phyloP scores from a whole-genome alignment of 1,284 basidiomycete species.

The Malassezia caprae region DNA sequence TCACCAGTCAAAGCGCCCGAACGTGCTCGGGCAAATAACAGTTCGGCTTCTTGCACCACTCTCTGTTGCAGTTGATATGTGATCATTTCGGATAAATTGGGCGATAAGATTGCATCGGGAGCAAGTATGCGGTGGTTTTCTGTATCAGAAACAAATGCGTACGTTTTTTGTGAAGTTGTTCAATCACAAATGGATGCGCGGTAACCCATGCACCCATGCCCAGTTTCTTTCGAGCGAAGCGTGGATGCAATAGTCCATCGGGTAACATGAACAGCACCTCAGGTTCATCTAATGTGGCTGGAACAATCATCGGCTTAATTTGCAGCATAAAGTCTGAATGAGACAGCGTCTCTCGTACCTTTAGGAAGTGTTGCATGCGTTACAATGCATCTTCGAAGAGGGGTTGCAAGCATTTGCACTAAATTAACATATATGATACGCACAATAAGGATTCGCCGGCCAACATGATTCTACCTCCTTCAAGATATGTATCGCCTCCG shows the following conservation, averaged over 20 bases:
- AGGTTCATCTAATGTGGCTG: not conserved
- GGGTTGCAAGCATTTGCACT: slow-evolving; percentile 19
- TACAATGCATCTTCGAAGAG: slow-evolving; percentile 17
- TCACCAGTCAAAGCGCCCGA: not conserved
- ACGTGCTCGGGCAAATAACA: slow-evolving; percentile 5
- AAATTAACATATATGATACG: not conserved
- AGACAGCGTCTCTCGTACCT: not conserved
- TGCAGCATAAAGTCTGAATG: slow-evolving; percentile 16
- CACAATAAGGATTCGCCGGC: not conserved
- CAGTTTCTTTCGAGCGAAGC: slow-evolving; percentile 9
- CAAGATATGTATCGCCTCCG: not conserved
- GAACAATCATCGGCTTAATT: slow-evolving; percentile 9
- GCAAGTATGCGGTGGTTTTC: slow-evolving; percentile 6
- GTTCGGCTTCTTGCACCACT: slow-evolving; percentile 17
- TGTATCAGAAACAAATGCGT: not conserved
- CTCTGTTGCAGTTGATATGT: slow-evolving; percentile 17
- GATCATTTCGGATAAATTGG: slow-evolving; percentile 5
- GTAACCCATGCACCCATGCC: slow-evolving; percentile 15
- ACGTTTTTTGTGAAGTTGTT: slow-evolving; percentile 6
- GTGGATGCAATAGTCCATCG: slow-evolving; percentile 17
- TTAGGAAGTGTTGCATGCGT: slow-evolving; percentile 12
- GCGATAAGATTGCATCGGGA: slow-evolving; percentile 4
- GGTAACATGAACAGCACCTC: slow-evolving; percentile 12
- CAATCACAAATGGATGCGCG: slow-evolving; percentile 6
- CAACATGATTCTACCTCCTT: not conserved